Evolutionary conservation across 148 eudicot species (phyloP), one percentile per base, ranked within the genome.

Genomic region (Arctostaphylos glauca): DNA sequence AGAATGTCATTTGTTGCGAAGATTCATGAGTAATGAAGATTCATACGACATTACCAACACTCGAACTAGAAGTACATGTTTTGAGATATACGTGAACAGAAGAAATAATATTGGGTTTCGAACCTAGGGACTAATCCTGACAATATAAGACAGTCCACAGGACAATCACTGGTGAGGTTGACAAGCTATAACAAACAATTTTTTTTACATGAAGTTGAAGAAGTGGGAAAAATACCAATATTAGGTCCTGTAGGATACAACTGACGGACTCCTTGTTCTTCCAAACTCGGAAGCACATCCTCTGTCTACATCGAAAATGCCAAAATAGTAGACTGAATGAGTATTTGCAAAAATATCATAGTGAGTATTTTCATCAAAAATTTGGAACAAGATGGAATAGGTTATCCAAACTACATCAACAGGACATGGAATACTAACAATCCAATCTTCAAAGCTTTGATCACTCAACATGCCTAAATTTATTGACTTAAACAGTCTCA

Each of bases 201-300:
- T 66, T 23, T 6, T 43, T 23, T 25, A 48, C 25, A 59, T 19
- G n/a, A 82, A 48, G 54, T 54, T 15, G 14, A 23, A 83, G 12
- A 7, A 48, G 9, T 18, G 79, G 25, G 71, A 60, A 2, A 56
- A 64, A 43, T 89, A 95, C 98, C 98, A 76, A 93, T 85, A 90
- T 90, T 93, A 55, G 96, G 91, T 15, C 93, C 95, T 87, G 88
- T 92, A 3, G 95, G 97, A 83, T 96, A 94, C 87, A 96, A 84
- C 16, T 94, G 97, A 9, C 95, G 93, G 54, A 94, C 99, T 46
- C 97, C 98, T 88, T 94, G 97, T 81, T 94, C 98, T 86, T 96
- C 99, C 82, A 96, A 87, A 85, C 90, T 90, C 3, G 99, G 99
- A 59, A 93, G 83, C 64, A 89, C 94, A 88, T 94, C 95, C 87